Conservation (phyloP, 2,329 filamentous ascomycete genomes). For the Trichophyton schoenleinii region DNA sequence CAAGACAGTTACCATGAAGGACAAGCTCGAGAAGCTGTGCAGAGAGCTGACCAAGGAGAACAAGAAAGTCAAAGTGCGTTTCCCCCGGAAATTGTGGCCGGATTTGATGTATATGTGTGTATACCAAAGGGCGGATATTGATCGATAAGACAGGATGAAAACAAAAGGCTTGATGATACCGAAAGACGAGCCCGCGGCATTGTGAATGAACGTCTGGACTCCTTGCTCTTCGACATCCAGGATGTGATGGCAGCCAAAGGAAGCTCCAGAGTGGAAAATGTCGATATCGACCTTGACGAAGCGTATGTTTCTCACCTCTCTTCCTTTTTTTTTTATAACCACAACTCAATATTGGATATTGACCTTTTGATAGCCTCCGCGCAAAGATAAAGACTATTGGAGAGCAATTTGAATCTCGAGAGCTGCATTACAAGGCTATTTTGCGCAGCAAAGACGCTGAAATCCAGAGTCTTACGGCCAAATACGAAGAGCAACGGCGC, state of each 20-base stretch:
- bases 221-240: constrained; percentile 70
- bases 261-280: constrained; percentile 63
- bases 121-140: constrained; percentile 4
- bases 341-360: constrained; percentile 7
- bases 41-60: constrained; percentile 92
- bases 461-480: constrained; percentile 79
- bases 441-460: constrained; percentile 92
- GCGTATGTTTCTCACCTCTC: constrained; percentile 45
- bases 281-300: constrained; percentile 81
- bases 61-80: constrained; percentile 82
- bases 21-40: constrained; percentile 93
- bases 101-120: neutral
- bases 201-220: constrained; percentile 73
- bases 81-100: neutral
- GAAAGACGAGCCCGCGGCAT: constrained; percentile 71
- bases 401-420: constrained; percentile 91
- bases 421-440: constrained; percentile 83
- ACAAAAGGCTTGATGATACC: constrained; percentile 76
- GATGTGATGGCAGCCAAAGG: constrained; percentile 80
- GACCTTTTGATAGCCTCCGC: constrained; percentile 32
- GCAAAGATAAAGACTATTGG: constrained; percentile 86
- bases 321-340: neutral
- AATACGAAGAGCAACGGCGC: constrained; percentile 82
- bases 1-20: constrained; percentile 81
- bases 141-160: constrained; percentile 56